Evolutionary conservation across 2,329 filamentous ascomycete species (phyloP), one percentile per base, ranked within the genome.

Genomic region (Calonectria montana): DNA sequence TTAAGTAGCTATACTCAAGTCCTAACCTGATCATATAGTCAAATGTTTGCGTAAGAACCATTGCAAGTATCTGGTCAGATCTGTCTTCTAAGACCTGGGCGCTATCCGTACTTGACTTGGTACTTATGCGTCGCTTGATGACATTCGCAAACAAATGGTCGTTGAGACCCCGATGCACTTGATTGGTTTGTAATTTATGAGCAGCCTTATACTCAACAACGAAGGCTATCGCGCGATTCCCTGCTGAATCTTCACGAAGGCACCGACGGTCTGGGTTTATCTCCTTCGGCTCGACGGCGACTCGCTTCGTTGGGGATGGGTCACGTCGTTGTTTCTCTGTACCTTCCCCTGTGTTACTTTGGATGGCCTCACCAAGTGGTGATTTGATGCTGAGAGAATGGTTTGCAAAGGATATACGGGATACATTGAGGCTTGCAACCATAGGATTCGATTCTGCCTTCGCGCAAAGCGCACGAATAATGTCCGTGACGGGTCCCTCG

Each of bases 1-100:
- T 64, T 10, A 81, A 35, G 67, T 79, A 76, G 71, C 78, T 74
- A 63, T 79, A 81, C 57, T 72, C 64, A 37, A 80, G 57, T 43
- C 66, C 73, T 45, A 65, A 67, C 35, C 21, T 3, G 18, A 78
- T 41, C 74, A 78, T 78, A n/a, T 74, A 74, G 59, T 78, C 50
- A 35, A 75, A 78, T 29, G 74, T 69, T 55, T 77, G 71, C 61
- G 72, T 73, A 39, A 77, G 64, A 23, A 70, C 72, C 72, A 75
- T 76, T 59, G 75, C 75, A 68, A 76, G 62, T 35, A 35, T 41
- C 43, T 25, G 67, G 59, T 75, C 74, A 15, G 37, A 43, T 41
- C 8, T 43, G 41, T 68, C 43, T 23, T 65, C 59, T 53, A 35
- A 4, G 41, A 25, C 7, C 16, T 50, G 48, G 31, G 13, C 57